phyloP scores from a whole-genome alignment of 1,139 yeast genomes.

The Hanseniaspora sp. region DNA sequence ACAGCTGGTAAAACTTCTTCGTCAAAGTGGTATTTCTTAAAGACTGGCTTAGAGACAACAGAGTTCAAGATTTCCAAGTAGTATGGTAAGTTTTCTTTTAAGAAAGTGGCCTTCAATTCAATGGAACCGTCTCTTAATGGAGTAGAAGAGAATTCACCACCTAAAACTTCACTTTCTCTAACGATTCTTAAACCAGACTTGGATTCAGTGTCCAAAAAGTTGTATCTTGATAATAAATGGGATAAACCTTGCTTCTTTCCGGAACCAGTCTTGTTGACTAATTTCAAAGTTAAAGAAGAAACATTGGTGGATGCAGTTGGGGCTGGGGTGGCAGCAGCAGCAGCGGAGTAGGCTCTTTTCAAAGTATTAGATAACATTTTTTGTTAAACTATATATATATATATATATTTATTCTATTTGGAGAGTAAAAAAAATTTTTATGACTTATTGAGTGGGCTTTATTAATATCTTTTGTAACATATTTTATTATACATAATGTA shows the following conservation, averaged over 20 bases:
- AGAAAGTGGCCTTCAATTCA: slow-evolving; percentile 66
- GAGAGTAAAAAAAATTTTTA: too few relatives aligned
- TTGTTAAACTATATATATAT: neutral
- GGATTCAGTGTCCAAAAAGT: slow-evolving; percentile 69
- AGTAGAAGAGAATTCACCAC: slow-evolving; percentile 61
- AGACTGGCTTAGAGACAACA: slow-evolving; percentile 59
- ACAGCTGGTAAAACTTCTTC: slow-evolving; percentile 82
- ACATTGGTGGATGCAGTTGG: slow-evolving; percentile 43
- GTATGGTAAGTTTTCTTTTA: slow-evolving; percentile 82
- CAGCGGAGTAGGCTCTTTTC: slow-evolving; percentile 28
- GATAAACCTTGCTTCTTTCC: slow-evolving; percentile 70
- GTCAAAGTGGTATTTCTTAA: slow-evolving; percentile 67
- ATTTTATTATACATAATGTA: too few relatives aligned
- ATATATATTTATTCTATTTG: too few relatives aligned
- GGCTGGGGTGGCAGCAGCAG: slow-evolving; percentile 35
- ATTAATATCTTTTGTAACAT: too few relatives aligned
- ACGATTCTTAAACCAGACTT: slow-evolving; percentile 87
- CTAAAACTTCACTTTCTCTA: slow-evolving; percentile 89
- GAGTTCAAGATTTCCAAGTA: slow-evolving; percentile 79
- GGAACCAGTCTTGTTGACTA: slow-evolving; percentile 79
- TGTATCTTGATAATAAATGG: slow-evolving; percentile 74
- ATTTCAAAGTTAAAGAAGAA: slow-evolving; percentile 65
- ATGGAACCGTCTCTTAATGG: slow-evolving; percentile 72
- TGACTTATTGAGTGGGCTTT: too few relatives aligned
- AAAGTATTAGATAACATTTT: slow-evolving; percentile 19